Base-by-base conservation (phyloP, 2,329 filamentous ascomycete species). In the Colletotrichum ledebouriae region DNA sequence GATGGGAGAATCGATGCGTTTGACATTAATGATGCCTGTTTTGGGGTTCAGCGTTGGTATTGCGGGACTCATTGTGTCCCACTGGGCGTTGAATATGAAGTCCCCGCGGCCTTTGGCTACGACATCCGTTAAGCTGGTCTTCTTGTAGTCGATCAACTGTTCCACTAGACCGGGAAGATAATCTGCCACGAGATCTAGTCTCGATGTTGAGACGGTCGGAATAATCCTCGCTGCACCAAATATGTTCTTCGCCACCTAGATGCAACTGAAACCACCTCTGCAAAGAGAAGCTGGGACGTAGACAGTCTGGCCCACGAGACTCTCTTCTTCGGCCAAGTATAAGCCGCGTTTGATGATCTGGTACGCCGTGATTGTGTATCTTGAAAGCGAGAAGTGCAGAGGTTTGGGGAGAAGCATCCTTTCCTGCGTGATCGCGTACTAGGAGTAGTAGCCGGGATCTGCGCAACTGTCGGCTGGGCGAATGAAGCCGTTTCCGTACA, bases 71-170 rank as follows among this genome's bases (percentile, higher is more conserved):
- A 86, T 73, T 0, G 81, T 76, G 12, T 71, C 69, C 69, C 78
- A 80, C 44, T 83, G 80, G 22, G 86, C 87, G 73, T 85, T 86
- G 57, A 83, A 79, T 29, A 84, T 78, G 60, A 87, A 80, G 71
- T 88, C 86, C 3, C 87, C 80, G 17, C 76, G 82, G 25, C 80
- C 81, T 2, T 72, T 73, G 2, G 79, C 76, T 2, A 86, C 78
- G 15, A 63, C 74, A 6, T 78, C 67, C 37, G 74, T 71, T 3
- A 85, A 73, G 5, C 81, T 75, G 37, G 79, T 73, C 49, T 75
- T 81, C 62, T 78, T 81, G 74, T 88, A 88, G 72, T 88, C 85
- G 67, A 87, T 76, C 29, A 87, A 74, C 69, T 85, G 78, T 73
- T 86, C 85, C 2, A 86, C 81, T 6, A 83, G 75, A 0, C 81